Base-by-base conservation (phyloP, 345 rosid species). In the Euphorbia tirucalli region DNA sequence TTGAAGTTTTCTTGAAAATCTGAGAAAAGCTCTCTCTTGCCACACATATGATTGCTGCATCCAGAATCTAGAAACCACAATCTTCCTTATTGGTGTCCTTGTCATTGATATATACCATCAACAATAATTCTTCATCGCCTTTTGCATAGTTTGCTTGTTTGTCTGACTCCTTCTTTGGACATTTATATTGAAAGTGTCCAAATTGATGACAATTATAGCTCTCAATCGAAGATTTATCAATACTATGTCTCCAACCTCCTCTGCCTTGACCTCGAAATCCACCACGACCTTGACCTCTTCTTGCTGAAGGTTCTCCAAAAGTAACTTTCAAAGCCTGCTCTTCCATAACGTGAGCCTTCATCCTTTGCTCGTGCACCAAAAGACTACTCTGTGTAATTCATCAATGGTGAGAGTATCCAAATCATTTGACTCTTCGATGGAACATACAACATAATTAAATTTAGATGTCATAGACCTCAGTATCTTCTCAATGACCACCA, bases 231-330 rank as follows among this genome's bases (percentile, higher is more conserved):
- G 37, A n/a, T n/a, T n/a, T n/a, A n/a, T 32, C 37, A 32, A 32
- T 5, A 32, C 0, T 50, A 50, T 2, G 1, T n/a, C 56, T 50
- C 5, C n/a, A 9, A 4, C 13, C n/a, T 2, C 56, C 56, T 50
- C 56, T 50, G 4, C 66, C 74, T 39, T n/a, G n/a, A n/a, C 65
- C 66, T 41, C 74, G 11, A 32, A n/a, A 70, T 27, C 19, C 15
- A n/a, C 57, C 56, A 24, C 56, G 11, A 39, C 74, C 74, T 22
- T 66, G 25, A 57, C 74, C 74, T 70, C 66, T 59, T 14, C 43
- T 18, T 43, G 66, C 13, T 16, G 56, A 50, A 52, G 57, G 5
- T 15, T 58, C 27, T 60, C 66, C 52, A 32, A 32, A 48, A 35
- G 54, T 7, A 5, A 69, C 65, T 24, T 37, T 69, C 31, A 70